Conservation (phyloP, 768 basidiomycete species). For the Collybia mongolica region DNA sequence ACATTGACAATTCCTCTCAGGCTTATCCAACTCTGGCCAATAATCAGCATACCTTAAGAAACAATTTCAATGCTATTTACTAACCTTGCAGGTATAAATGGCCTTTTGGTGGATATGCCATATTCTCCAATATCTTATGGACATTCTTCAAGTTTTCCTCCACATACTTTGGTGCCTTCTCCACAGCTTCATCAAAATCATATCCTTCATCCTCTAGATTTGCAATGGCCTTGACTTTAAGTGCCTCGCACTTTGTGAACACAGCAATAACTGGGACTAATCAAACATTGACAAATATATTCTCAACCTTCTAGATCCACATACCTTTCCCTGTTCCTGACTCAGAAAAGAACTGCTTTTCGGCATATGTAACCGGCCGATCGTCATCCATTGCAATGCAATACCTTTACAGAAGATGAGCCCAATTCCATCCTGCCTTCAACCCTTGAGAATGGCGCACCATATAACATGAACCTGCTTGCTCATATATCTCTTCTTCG, state of each 20-base stretch:
- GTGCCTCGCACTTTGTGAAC: slow-evolving; percentile 36
- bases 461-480: slow-evolving; percentile 38
- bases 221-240: neutral
- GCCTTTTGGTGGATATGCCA: slow-evolving; percentile 12
- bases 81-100: slow-evolving; percentile 13
- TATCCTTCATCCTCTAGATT: slow-evolving; percentile 10
- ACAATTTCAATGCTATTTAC: too few species aligned
- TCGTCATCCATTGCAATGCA: slow-evolving; percentile 29
- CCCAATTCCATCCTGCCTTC: neutral
- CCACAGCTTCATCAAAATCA: slow-evolving; percentile 13
- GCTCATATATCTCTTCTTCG: slow-evolving; percentile 10
- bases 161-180: slow-evolving; percentile 3
- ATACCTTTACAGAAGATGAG: slow-evolving; percentile 26
- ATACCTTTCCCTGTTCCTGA: slow-evolving; percentile 20
- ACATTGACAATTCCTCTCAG: too few species aligned
- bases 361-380: slow-evolving; percentile 24
- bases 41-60: too few species aligned
- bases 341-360: slow-evolving; percentile 28
- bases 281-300: neutral
- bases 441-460: slow-evolving; percentile 13
- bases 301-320: neutral
- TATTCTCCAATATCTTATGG: neutral
- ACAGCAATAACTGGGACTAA: slow-evolving; percentile 36
- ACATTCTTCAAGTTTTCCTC: too few species aligned
- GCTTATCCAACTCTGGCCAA: too few species aligned